Conservation (phyloP, 768 basidiomycete species). For the Lactifluus volemus region DNA sequence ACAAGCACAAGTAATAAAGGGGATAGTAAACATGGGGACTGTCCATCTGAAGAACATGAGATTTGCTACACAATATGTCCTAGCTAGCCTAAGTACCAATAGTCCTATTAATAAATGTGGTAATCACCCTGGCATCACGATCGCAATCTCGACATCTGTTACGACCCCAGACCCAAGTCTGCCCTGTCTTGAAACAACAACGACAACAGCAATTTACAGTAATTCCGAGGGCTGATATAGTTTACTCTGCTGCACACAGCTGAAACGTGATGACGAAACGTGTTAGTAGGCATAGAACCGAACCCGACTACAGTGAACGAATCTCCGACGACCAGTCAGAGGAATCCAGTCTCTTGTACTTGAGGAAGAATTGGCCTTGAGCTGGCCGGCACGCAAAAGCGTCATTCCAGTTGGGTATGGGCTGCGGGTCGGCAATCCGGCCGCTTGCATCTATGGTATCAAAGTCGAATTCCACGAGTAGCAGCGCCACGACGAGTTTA, state of each 20-base stretch:
- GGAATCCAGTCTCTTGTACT: conserved; percentile 27
- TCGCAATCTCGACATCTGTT: no score
- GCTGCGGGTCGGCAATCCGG: conserved; percentile 33
- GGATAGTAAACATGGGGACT: no score
- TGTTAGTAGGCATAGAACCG: background rate
- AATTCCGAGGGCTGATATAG: background rate
- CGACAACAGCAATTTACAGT: background rate
- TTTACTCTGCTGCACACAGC: background rate
- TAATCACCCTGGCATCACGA: no score
- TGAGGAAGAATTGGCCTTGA: conserved; percentile 44
- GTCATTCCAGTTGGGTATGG: conserved; percentile 74
- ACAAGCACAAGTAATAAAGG: no score
- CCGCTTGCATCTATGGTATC: conserved; percentile 47
- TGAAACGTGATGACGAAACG: background rate
- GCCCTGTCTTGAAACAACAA: no score
- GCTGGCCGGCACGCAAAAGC: conserved; percentile 57
- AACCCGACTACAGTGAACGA: background rate
- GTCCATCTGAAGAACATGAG: no score
- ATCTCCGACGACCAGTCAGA: background rate
- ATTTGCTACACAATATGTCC: no score
- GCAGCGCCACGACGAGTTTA: conserved; percentile 60
- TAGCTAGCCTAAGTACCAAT: no score
- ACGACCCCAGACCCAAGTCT: no score
- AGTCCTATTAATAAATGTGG: no score
- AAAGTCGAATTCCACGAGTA: conserved; percentile 57